Evolutionary conservation across 108 stramenopile genomes (phyloP).

Genomic region (Nannochloropsis oceanica): DNA sequence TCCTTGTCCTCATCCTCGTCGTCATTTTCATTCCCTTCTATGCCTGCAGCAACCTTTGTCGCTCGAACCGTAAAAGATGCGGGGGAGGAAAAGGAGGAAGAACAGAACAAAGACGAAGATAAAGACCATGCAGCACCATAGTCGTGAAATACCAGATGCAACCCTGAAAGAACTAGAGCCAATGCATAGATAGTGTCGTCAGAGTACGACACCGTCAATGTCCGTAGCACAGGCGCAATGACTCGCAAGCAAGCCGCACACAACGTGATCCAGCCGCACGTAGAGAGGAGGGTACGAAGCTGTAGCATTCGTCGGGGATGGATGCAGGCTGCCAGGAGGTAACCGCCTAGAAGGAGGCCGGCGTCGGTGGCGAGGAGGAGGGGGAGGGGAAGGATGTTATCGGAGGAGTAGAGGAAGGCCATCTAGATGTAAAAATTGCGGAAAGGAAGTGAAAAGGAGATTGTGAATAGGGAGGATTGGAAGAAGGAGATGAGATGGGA

Average conservation of each 20-base stretch:
- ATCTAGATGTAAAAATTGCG: background rate
- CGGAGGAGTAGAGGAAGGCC: background rate
- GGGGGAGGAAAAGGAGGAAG: background rate
- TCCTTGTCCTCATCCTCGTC: background rate
- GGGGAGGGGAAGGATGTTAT: slow-evolving; percentile 3
- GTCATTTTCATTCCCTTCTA: background rate
- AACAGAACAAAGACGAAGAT: background rate
- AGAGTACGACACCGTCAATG: slow-evolving; percentile 35
- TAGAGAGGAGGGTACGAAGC: background rate
- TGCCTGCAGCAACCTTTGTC: background rate
- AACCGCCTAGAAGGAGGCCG: slow-evolving; percentile 13
- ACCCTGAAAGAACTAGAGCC: slow-evolving; percentile 16
- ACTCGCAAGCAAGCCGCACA: background rate
- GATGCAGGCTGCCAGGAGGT: background rate
- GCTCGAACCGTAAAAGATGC: background rate
- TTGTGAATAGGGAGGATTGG: background rate
- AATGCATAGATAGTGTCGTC: slow-evolving; percentile 41
- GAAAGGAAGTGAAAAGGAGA: background rate
- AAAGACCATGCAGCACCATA: slow-evolving; percentile 10
- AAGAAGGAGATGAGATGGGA: background rate
- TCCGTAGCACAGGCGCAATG: slow-evolving; percentile 38
- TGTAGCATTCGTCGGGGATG: background rate
- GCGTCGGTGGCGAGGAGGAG: slow-evolving; percentile 10
- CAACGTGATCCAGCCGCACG: background rate
- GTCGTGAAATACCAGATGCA: slow-evolving; percentile 41